Base-by-base conservation (phyloP, 202 grass and related monocot genomes). In the Bolboschoenoplectus hybrid region DNA sequence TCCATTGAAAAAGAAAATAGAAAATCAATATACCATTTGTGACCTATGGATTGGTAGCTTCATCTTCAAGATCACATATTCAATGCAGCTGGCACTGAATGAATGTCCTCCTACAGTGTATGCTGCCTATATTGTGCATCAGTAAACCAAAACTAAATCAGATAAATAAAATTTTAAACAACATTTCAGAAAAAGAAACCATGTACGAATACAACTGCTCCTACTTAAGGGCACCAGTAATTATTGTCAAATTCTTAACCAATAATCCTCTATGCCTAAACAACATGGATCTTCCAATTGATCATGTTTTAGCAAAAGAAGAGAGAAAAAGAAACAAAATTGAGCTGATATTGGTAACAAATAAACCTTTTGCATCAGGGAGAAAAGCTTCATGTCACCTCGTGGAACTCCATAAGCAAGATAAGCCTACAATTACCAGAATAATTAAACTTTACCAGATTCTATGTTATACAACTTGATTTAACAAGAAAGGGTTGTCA, bases 351-450 rank as follows among this genome's bases (percentile, higher is more conserved):
- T 57, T 41, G 20, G 51, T 34, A 80, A 64, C 4, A 13, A 85
- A 51, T 83, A 85, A 90, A 95, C 96, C 96, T 98, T 98, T 67
- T 98, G 96, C 93, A 98, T 98, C 34, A 98, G 63, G 1, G 91
- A 98, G 79, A 95, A 95, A 39, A 95, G 67, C 88, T 98, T 98
- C 84, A 95, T 92, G 51, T 98, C 93, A 64, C 89, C 94, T 50
- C 92, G 81, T 5, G 96, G 96, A 81, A 98, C 96, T 39, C 96
- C 96, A 72, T 98, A 98, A n/a, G 96, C 96, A 88, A 98, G 91
- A 90, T 95, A 98, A 84, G 96, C 96, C 96, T 98, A 84, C 63
- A 85, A 16, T 32, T 34, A 58, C 6, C 66, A 83, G 53, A 86
- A 16, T 39, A 38, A 26, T 56, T 38, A 4, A 78, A 39, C 34